These are phyloP conservation scores for Durio zibethinus DNA, from an alignment of 345 rosid genomes.

Conservation along the genomic window DNA sequence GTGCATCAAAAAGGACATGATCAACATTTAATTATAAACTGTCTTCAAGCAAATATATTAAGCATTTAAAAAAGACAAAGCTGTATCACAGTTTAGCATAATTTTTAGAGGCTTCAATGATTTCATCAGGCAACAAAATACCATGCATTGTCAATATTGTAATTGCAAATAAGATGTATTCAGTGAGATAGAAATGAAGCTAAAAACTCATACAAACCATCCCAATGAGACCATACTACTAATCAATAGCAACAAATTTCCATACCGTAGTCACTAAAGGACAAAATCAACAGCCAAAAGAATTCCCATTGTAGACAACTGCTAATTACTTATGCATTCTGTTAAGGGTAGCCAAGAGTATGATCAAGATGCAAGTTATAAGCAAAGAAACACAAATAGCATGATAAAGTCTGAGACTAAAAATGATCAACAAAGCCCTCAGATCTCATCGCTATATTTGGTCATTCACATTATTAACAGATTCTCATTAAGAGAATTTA, in stretches of 20 bases:
- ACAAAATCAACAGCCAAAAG: background rate
- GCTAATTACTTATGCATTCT: background rate
- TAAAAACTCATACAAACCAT: background rate
- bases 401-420: background rate
- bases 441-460: conserved; percentile 27
- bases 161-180: background rate
- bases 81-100: background rate
- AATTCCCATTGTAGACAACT: background rate
- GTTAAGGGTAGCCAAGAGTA: background rate
- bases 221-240: background rate
- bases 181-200: background rate
- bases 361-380: background rate
- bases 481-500: conserved; percentile 6
- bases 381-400: background rate
- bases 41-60: background rate
- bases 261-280: background rate
- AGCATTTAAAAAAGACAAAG: background rate
- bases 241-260: background rate
- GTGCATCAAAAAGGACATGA: background rate
- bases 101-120: background rate
- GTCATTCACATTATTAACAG: conserved; percentile 5
- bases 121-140: background rate
- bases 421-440: conserved; percentile 11
- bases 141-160: background rate
- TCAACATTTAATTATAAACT: background rate